A percentile compares a stretch with the other conserved stretches of the same genome.
These are phyloP conservation scores for Scortechinia acanthostroma DNA, from an alignment of 2,329 filamentous ascomycete genomes.

Conservation along the genomic window DNA sequence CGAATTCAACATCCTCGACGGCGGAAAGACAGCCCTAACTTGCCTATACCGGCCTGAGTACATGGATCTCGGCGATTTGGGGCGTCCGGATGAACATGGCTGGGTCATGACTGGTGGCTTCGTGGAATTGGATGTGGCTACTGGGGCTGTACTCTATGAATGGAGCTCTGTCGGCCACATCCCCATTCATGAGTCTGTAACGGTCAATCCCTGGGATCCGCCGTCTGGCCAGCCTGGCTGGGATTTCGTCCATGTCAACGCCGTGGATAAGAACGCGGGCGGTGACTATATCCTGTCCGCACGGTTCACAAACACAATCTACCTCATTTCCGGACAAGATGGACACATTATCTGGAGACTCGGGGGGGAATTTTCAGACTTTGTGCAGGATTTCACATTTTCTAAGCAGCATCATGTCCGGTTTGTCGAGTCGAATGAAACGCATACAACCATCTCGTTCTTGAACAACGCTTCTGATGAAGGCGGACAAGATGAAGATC, in stretches of 20 bases:
- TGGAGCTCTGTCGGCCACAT: slow-evolving; percentile 23
- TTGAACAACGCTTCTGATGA: slow-evolving; percentile 22
- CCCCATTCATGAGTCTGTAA: slow-evolving; percentile 17
- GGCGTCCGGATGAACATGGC: slow-evolving; percentile 12
- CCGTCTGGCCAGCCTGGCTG: slow-evolving; percentile 11
- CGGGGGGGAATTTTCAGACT: slow-evolving; percentile 16
- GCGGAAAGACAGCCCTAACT: slow-evolving; percentile 19
- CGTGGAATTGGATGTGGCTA: slow-evolving; percentile 19
- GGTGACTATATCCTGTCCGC: slow-evolving; percentile 27
- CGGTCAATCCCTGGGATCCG: slow-evolving; percentile 4
- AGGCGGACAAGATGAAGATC: slow-evolving; percentile 11
- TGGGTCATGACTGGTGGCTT: slow-evolving; percentile 18
- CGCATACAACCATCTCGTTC: slow-evolving; percentile 18
- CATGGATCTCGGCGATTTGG: slow-evolving; percentile 12
- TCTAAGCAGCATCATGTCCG: slow-evolving; percentile 25
- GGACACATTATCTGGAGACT: slow-evolving; percentile 25
- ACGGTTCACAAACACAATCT: slow-evolving; percentile 24
- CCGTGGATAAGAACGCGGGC: slow-evolving; percentile 21
- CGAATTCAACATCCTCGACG: slow-evolving; percentile 21
- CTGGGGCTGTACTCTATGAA: slow-evolving; percentile 16
- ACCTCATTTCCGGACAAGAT: slow-evolving; percentile 20
- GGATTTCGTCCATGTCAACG: slow-evolving; percentile 26
- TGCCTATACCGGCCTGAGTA: slow-evolving; percentile 13
- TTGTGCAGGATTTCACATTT: slow-evolving; percentile 18
- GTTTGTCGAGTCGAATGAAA: slow-evolving; percentile 16